Conservation (phyloP, 2,329 filamentous ascomycete genomes). For the Colletotrichum orbiculare region DNA sequence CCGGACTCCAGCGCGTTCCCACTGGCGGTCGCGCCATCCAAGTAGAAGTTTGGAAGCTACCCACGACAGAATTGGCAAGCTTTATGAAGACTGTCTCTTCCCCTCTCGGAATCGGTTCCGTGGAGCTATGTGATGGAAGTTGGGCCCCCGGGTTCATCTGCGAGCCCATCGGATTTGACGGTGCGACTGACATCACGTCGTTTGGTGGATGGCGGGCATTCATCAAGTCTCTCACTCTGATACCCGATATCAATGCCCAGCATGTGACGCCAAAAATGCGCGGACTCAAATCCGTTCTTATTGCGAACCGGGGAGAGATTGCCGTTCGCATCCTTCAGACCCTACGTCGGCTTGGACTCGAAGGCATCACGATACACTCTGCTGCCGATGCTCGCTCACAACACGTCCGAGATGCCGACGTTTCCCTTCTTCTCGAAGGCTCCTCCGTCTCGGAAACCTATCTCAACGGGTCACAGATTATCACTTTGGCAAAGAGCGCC, state of each 20-base stretch:
- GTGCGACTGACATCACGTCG: conserved; percentile 45
- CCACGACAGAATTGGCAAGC: conserved; percentile 42
- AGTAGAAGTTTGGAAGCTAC: conserved; percentile 50
- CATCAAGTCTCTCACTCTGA: conserved; percentile 18
- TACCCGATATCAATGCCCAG: not conserved
- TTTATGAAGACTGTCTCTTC: conserved; percentile 47
- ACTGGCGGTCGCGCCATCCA: conserved; percentile 43
- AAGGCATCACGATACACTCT: conserved; percentile 78
- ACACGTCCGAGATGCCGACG: conserved; percentile 75
- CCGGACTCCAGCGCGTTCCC: conserved; percentile 45
- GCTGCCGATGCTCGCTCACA: conserved; percentile 70
- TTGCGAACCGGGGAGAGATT: conserved; percentile 82
- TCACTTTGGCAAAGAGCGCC: conserved; percentile 61
- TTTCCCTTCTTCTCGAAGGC: conserved; percentile 72
- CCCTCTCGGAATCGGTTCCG: conserved; percentile 49
- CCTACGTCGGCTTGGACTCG: conserved; percentile 73
- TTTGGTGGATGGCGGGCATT: conserved; percentile 48
- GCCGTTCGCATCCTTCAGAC: conserved; percentile 77
- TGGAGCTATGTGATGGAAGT: conserved; percentile 47
- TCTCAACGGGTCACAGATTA: conserved; percentile 72
- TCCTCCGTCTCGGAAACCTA: conserved; percentile 60
- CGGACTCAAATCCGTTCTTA: conserved; percentile 56
- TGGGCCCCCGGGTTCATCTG: conserved; percentile 52
- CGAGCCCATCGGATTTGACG: conserved; percentile 46
- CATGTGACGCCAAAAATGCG: not conserved